Evolutionary conservation across 2,329 filamentous ascomycete genomes (phyloP), one percentile per base, ranked within the genome.

Genomic region (Penicillium sumatraense): DNA sequence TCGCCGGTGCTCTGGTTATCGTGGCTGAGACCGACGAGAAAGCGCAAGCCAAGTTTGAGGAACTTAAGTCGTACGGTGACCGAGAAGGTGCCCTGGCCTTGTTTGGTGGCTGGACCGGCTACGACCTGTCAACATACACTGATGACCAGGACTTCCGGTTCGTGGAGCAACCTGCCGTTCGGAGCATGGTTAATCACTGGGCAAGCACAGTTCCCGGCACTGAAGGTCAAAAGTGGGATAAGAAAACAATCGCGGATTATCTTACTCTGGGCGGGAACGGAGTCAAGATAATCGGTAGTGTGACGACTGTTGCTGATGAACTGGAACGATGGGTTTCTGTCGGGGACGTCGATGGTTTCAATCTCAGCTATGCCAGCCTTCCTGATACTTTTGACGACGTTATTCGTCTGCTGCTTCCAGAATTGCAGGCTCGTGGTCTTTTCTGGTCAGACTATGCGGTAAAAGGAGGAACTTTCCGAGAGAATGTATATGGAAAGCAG

Each of bases 141-240:
- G 77, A 80, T 40, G 77, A 80, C 24, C 73, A 79, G 36, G 77
- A 80, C 45, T 78, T 81, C 53, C 68, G 73, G 1, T 78, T 80
- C 54, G 68, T 70, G 6, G 72, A 72, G 6, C 70, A 72, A 2
- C 74, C 76, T 2, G 74, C 72, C 1, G 75, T 81, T 9, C 73
- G 76, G 8, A 75, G 72, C 18, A 74, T 79, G 69, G 75, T 79
- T n/a, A 74, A 72, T 23, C 68, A 73, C 47, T 79, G 77, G 77
- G 75, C 76, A 0, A 72, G 69, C 13, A 78, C 75, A 0, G 75
- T 78, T 0, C 76, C 76, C 0, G 75, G 75, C 1, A 73, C 70
- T 0, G 67, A 74, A 27, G 72, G 70, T 0, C 61, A 71, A 45
- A 77, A 75, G 55, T 75, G 72, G 72, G 70, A 72, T 33, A 74